These are phyloP conservation scores for Asterophora lycoperdoides DNA, from an alignment of 768 basidiomycete genomes.

Conservation along the genomic window DNA sequence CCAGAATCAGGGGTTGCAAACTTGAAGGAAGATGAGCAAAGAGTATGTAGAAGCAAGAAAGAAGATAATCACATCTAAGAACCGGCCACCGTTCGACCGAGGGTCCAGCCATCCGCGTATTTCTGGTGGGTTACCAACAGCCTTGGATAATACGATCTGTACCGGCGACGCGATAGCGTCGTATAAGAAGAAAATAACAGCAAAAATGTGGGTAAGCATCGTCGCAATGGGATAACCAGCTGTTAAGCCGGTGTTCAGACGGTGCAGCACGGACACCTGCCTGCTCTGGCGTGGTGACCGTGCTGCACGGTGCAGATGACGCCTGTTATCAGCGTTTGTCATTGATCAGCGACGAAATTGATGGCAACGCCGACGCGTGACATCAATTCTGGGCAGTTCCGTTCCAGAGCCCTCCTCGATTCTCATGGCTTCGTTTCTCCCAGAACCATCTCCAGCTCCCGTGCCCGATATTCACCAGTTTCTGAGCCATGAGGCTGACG, in stretches of 20 bases:
- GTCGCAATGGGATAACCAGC: neutral
- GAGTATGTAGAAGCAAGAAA: neutral
- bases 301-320: too few species aligned
- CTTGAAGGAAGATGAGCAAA: slow-evolving; percentile 31
- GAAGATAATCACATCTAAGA: slow-evolving; percentile 63
- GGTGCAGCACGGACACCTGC: slow-evolving; percentile 4
- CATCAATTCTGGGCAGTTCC: too few species aligned
- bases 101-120: slow-evolving; percentile 59
- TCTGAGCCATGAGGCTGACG: slow-evolving; percentile 31
- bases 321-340: too few species aligned
- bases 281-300: slow-evolving; percentile 13
- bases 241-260: neutral
- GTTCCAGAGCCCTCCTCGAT: too few species aligned
- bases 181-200: slow-evolving; percentile 1
- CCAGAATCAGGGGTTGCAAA: slow-evolving; percentile 62
- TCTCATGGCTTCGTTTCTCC: slow-evolving; percentile 25
- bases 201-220: neutral
- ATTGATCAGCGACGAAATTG: too few species aligned
- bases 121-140: neutral
- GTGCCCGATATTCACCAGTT: slow-evolving; percentile 25
- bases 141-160: slow-evolving; percentile 6
- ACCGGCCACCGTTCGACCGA: slow-evolving; percentile 62
- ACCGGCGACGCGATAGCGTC: slow-evolving; percentile 6
- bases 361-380: neutral
- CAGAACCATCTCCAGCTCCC: slow-evolving; percentile 30